Percentiles rank a stretch among this genome's conserved stretches.
These are phyloP conservation scores for Metschnikowia sp. DNA, from an alignment of 805 yeast species.

Conservation along the genomic window DNA sequence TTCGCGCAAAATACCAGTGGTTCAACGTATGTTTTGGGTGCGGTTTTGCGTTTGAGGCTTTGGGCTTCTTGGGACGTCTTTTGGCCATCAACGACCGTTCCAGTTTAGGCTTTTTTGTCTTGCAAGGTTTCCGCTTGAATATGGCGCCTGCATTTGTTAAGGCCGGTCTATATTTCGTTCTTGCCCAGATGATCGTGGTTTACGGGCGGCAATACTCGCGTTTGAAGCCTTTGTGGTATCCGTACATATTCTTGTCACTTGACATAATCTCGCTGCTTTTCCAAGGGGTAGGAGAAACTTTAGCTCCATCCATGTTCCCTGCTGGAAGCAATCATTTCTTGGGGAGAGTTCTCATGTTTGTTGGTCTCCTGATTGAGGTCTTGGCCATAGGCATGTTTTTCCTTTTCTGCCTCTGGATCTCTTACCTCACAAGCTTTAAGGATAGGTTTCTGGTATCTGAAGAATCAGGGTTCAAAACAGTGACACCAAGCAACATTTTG, in stretches of 20 bases:
- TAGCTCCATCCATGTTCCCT: conserved; percentile 27
- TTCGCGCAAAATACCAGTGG: conserved; percentile 38
- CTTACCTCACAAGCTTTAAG: conserved; percentile 30
- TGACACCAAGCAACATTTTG: conserved; percentile 21
- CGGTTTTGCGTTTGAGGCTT: conserved; percentile 35
- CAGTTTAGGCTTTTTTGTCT: conserved; percentile 21
- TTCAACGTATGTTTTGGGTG: conserved; percentile 35
- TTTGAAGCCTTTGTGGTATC: conserved; percentile 42
- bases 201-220: conserved; percentile 36
- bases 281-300: conserved; percentile 41
- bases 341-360: conserved; percentile 35
- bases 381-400: conserved; percentile 33
- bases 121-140: conserved; percentile 35
- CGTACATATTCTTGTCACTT: conserved; percentile 36
- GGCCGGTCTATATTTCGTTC: conserved; percentile 40
- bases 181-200: conserved; percentile 38
- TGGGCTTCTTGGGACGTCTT: conserved; percentile 38
- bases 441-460: conserved; percentile 14
- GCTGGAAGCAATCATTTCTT: conserved; percentile 22
- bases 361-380: conserved; percentile 36
- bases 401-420: conserved; percentile 31
- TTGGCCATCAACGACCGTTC: conserved; percentile 25
- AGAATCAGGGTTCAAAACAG: conserved; percentile 11
- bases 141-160: conserved; percentile 41
- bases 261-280: conserved; percentile 34